phyloP scores from a whole-genome alignment of 177 flowering plant genomes.

The Vitis hybrid region DNA sequence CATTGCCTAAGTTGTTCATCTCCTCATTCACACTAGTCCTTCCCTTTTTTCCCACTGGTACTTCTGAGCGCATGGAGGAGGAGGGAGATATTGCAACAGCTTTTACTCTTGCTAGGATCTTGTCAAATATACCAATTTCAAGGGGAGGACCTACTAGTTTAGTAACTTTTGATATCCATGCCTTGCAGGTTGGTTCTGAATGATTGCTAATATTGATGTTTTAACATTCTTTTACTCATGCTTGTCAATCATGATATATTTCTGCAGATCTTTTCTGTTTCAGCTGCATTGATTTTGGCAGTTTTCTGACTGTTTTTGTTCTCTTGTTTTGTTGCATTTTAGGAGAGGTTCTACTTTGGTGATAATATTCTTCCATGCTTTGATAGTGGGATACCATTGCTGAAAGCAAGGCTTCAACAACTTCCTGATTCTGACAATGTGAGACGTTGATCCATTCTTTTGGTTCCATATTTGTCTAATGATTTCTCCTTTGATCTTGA shows the following conservation, averaged over 20 bases:
- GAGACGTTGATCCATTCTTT: slow-evolving; percentile 15
- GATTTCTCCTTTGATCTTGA: neutral
- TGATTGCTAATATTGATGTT: slow-evolving; percentile 2
- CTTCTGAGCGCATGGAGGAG: slow-evolving; percentile 96
- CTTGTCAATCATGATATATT: neutral
- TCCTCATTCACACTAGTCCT: slow-evolving; percentile 92
- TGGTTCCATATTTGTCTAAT: neutral
- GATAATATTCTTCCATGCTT: slow-evolving; percentile 93
- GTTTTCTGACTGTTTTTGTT: slow-evolving; percentile 6
- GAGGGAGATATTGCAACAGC: slow-evolving; percentile 99
- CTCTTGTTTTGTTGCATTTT: slow-evolving; percentile 10
- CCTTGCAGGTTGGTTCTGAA: slow-evolving; percentile 71
- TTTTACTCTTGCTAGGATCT: slow-evolving; percentile 85
- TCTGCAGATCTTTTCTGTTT: neutral
- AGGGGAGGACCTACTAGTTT: slow-evolving; percentile 96
- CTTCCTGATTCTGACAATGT: slow-evolving; percentile 98
- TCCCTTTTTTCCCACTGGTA: slow-evolving; percentile 97
- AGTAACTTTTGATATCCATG: slow-evolving; percentile 95
- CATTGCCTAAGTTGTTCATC: slow-evolving; percentile 81
- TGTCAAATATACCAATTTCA: slow-evolving; percentile 85
- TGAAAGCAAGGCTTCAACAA: slow-evolving; percentile 80
- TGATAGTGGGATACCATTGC: slow-evolving; percentile 97
- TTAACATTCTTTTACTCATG: neutral
- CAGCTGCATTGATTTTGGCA: neutral
- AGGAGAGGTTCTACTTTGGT: slow-evolving; percentile 99